Conservation (phyloP, 192 early-diverging fungal genomes). For the Chytriomyces sp. region DNA sequence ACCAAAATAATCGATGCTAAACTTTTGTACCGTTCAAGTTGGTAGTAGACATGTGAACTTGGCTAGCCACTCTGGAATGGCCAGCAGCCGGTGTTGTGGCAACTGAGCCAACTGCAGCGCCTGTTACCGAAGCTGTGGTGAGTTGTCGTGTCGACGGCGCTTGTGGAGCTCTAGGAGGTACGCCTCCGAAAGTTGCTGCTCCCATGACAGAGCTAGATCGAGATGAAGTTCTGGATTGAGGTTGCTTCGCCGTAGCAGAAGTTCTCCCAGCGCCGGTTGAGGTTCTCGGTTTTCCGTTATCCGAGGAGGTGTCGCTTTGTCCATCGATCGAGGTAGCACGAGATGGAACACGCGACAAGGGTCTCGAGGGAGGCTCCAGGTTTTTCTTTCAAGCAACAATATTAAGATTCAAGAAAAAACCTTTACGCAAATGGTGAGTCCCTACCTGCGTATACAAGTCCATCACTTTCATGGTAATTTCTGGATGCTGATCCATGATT, state of each 20-base stretch:
- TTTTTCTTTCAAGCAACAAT: slow-evolving; percentile 24
- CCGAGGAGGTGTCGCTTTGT: slow-evolving; percentile 31
- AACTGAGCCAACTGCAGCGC: not conserved
- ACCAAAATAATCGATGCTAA: not conserved
- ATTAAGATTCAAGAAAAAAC: not conserved
- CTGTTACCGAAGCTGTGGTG: not conserved
- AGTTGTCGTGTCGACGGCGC: slow-evolving; percentile 14
- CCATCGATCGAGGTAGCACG: slow-evolving; percentile 47
- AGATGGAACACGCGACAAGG: slow-evolving; percentile 50
- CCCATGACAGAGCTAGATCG: slow-evolving; percentile 12
- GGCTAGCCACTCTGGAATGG: slow-evolving; percentile 15
- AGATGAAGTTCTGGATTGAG: slow-evolving; percentile 17
- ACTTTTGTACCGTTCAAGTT: slow-evolving; percentile 38
- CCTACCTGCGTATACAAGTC: slow-evolving; percentile 48
- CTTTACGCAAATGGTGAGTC: not conserved
- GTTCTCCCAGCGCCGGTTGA: not conserved
- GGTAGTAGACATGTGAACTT: slow-evolving; percentile 41
- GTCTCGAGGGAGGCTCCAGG: slow-evolving; percentile 52
- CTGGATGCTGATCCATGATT: slow-evolving; percentile 45
- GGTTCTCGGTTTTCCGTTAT: not conserved
- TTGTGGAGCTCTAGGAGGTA: not conserved
- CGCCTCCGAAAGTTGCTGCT: slow-evolving; percentile 19
- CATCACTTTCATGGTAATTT: slow-evolving; percentile 43
- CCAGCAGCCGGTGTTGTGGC: not conserved
- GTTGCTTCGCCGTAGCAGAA: not conserved